phyloP scores from a whole-genome alignment of 2,329 filamentous ascomycete species.

The Paraphaeosphaeria minitans region DNA sequence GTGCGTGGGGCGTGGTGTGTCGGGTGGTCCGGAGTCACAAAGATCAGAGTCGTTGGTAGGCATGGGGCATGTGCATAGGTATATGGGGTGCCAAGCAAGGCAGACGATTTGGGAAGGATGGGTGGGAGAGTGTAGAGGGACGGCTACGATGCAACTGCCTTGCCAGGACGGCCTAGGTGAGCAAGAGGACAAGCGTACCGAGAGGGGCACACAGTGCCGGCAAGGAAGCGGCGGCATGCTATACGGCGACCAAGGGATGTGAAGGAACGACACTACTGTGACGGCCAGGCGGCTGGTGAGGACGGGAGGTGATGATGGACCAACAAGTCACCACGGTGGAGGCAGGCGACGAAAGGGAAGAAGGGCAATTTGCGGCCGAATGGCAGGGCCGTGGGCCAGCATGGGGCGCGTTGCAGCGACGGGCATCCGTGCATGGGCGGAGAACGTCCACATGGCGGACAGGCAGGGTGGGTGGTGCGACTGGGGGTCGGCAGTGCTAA shows the following conservation, averaged over 20 bases:
- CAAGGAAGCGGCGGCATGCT: slow-evolving; percentile 41
- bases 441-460: slow-evolving; percentile 10
- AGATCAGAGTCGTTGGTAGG: slow-evolving; percentile 25
- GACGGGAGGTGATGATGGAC: slow-evolving; percentile 42
- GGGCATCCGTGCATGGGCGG: slow-evolving; percentile 40
- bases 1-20: slow-evolving; percentile 10
- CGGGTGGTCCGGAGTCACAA: slow-evolving; percentile 25
- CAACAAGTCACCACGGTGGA: slow-evolving; percentile 31
- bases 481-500: slow-evolving; percentile 30
- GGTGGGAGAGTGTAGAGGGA: slow-evolving; percentile 37
- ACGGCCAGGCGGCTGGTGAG: slow-evolving; percentile 44
- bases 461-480: slow-evolving; percentile 35
- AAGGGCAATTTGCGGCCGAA: slow-evolving; percentile 41
- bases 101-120: slow-evolving; percentile 42
- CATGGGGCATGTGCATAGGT: slow-evolving; percentile 40
- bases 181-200: slow-evolving; percentile 34
- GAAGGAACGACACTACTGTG: slow-evolving; percentile 42
- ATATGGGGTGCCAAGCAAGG: slow-evolving; percentile 47
- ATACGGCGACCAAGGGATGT: slow-evolving; percentile 42
- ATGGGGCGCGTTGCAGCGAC: slow-evolving; percentile 32
- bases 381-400: slow-evolving; percentile 35
- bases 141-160: slow-evolving; percentile 36
- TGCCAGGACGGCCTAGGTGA: slow-evolving; percentile 37
- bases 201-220: slow-evolving; percentile 40
- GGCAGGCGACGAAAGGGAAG: slow-evolving; percentile 45